These are phyloP conservation scores for Cercospora nicotianae DNA, from an alignment of 2,329 filamentous ascomycete genomes.

Conservation along the genomic window DNA sequence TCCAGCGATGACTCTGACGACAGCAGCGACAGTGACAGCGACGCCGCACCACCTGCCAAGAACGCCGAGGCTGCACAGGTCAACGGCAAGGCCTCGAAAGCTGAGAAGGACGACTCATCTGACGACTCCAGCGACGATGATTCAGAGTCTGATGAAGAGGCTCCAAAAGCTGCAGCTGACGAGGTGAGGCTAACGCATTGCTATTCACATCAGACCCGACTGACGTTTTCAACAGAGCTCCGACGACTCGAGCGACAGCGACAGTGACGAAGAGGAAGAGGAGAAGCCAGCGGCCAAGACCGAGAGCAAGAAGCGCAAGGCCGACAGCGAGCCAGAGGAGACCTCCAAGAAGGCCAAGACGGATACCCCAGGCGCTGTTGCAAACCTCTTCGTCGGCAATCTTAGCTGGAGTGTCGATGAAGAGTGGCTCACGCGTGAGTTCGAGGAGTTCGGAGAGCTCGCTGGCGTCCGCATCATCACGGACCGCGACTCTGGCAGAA, in stretches of 20 bases:
- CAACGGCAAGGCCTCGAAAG: constrained; percentile 33
- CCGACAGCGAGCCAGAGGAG: constrained; percentile 53
- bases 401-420: constrained; percentile 90
- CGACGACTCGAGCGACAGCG: constrained; percentile 43
- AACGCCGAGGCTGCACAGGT: constrained; percentile 29
- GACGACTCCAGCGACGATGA: constrained; percentile 33
- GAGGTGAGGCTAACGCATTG: not conserved
- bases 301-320: constrained; percentile 67
- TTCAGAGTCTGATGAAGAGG: constrained; percentile 32
- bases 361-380: constrained; percentile 42
- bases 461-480: constrained; percentile 75
- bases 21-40: constrained; percentile 35
- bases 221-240: constrained; percentile 29
- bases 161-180: constrained; percentile 33
- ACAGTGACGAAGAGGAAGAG: constrained; percentile 39
- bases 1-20: constrained; percentile 24
- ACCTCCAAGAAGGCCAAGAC: constrained; percentile 69
- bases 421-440: constrained; percentile 75
- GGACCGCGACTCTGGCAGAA: constrained; percentile 76
- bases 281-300: constrained; percentile 37
- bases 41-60: constrained; percentile 29
- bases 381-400: constrained; percentile 85
- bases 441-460: constrained; percentile 75
- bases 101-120: constrained; percentile 27
- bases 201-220: not conserved